Evolutionary conservation across 1,139 yeast species (phyloP), one percentile per base, ranked within the genome.

Genomic region (Geotrichum candidum): DNA sequence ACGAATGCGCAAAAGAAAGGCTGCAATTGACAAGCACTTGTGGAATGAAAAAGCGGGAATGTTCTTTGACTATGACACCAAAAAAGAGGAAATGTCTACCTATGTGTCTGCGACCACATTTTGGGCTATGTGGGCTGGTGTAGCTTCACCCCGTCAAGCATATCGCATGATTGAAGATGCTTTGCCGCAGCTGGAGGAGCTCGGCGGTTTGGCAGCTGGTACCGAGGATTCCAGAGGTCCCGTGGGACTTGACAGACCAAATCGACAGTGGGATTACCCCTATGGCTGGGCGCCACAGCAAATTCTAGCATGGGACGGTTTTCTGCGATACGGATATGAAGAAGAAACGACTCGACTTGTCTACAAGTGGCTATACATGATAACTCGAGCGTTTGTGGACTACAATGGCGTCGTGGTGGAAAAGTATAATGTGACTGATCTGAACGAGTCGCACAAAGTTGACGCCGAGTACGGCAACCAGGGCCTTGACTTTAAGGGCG

Each of bases 221-320:
- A 88, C 97, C 0, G 82, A 84, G 67, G 75, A 81, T 68, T 86
- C 94, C 3, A 80, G 96, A 63, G 97, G 97, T 33, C 84, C 78
- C 22, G 78, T 88, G 38, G 84, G 88, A 1, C 74, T 89, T 38
- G 78, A 82, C 59, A 79, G 92, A 68, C 97, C 96, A 29, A 85
- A 89, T 45, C 82, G 98, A 74, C 99, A 94, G 77, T 94, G 99
- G 99, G 99, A 94, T 74, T 94, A 87, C 73, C 99, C 99, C 6
- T 90, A 80, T 71, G 99, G 98, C 4, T 94, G 99, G 99, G 97
- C 99, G 0, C 99, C 99, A 1, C 99, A 95, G 73, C 99, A 94
- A 74, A 90, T 94, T 25, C 76, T 94, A 61, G 95, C 96, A 0
- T 94, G 99, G 99, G 83, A 83, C 54, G 99, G 98, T 0, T 78